phyloP scores from a whole-genome alignment of 2,329 filamentous ascomycete species.

The Pseudogymnoascus sp. region DNA sequence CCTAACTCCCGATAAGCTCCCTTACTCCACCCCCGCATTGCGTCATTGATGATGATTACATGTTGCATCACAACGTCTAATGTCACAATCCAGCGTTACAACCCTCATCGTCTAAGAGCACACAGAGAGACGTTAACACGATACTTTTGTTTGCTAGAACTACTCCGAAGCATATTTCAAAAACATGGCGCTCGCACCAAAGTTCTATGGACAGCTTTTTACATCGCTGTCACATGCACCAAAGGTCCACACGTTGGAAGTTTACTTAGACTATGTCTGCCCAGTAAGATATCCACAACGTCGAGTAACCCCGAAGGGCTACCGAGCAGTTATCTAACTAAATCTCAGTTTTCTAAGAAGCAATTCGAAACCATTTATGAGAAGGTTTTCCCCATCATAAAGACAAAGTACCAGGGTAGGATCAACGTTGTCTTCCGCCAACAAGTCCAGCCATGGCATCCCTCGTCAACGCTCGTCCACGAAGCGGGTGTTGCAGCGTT shows the following conservation, averaged over 20 bases:
- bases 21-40: neutral
- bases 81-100: neutral
- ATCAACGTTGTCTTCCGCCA: constrained; percentile 79
- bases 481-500: constrained; percentile 81
- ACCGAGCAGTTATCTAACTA: constrained; percentile 28
- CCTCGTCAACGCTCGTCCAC: constrained; percentile 70
- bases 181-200: constrained; percentile 67
- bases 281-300: constrained; percentile 39
- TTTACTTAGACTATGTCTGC: constrained; percentile 86
- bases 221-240: constrained; percentile 33
- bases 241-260: constrained; percentile 52
- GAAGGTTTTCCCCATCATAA: constrained; percentile 57
- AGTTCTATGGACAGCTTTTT: constrained; percentile 67
- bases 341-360: constrained; percentile 53
- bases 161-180: constrained; percentile 14
- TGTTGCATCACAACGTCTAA: neutral
- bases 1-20: neutral
- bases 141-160: neutral
- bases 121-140: neutral
- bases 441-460: constrained; percentile 93
- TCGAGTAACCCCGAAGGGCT: neutral
- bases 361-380: constrained; percentile 67
- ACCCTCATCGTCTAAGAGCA: neutral
- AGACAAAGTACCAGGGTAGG: constrained; percentile 48
- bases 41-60: neutral